These are phyloP conservation scores for Hyaloscypha hepaticicola DNA, from an alignment of 495 filamentous ascomycete species.

Conservation along the genomic window DNA sequence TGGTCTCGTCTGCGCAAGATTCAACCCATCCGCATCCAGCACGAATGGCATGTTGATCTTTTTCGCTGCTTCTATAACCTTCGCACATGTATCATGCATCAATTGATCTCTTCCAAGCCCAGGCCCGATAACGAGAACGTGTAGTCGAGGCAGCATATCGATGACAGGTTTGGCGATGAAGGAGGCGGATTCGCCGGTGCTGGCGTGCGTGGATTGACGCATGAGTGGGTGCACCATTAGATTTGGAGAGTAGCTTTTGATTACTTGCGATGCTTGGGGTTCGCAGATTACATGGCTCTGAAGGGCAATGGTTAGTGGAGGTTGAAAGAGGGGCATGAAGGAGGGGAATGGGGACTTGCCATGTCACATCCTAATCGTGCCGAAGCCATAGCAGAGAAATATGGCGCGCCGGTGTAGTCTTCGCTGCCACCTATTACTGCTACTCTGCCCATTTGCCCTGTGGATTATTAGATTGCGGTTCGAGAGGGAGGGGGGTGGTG, in stretches of 20 bases:
- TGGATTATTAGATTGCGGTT: slow-evolving; percentile 20
- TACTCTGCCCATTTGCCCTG: slow-evolving; percentile 88
- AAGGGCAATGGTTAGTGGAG: slow-evolving; percentile 7
- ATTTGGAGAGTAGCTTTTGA: slow-evolving; percentile 97
- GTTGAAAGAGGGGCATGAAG: background rate
- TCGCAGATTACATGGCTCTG: slow-evolving; percentile 98
- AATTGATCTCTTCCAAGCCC: slow-evolving; percentile 86
- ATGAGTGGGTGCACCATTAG: slow-evolving; percentile 98
- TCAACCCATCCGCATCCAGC: slow-evolving; percentile 87
- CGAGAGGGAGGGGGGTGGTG: slow-evolving; percentile 4
- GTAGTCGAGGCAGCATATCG: slow-evolving; percentile 77
- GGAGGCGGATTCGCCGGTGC: slow-evolving; percentile 45
- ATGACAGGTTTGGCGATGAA: slow-evolving; percentile 69
- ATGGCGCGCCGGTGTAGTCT: slow-evolving; percentile 96
- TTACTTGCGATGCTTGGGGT: slow-evolving; percentile 79
- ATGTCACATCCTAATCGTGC: slow-evolving; percentile 85
- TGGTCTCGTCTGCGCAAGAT: slow-evolving; percentile 71
- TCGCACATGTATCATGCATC: slow-evolving; percentile 83
- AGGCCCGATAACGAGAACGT: slow-evolving; percentile 92
- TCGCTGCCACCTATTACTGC: slow-evolving; percentile 93
- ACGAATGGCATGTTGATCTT: slow-evolving; percentile 76
- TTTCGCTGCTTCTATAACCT: slow-evolving; percentile 77
- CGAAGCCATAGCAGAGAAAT: slow-evolving; percentile 96
- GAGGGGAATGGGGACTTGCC: slow-evolving; percentile 44
- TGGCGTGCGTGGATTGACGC: slow-evolving; percentile 62